Evolutionary conservation across 2,329 filamentous ascomycete genomes (phyloP).

Genomic region (Botryotinia globosa): DNA sequence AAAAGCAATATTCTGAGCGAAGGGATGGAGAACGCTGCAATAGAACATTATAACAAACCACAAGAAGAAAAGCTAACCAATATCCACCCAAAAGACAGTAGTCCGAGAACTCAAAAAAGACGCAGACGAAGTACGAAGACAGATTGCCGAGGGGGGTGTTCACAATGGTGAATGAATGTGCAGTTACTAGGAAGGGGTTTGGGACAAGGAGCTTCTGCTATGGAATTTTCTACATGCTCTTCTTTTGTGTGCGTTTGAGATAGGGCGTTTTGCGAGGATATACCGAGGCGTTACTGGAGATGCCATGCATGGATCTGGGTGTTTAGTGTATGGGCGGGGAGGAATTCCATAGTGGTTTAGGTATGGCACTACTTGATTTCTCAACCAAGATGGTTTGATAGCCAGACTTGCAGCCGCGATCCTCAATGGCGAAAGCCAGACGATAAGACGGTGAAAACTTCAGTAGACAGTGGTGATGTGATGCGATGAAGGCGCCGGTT

Average conservation of each 20-base stretch:
- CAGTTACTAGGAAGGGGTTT: too few species aligned
- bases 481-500: not conserved
- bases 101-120: slow-evolving; percentile 38
- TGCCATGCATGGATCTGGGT: not conserved
- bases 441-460: not conserved
- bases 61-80: not conserved
- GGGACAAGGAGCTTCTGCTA: not conserved
- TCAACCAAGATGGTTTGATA: not conserved
- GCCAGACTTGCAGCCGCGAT: not conserved
- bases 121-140: slow-evolving; percentile 32
- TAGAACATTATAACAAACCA: not conserved
- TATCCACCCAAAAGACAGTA: slow-evolving; percentile 30
- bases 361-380: not conserved
- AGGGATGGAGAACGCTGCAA: not conserved
- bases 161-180: not conserved
- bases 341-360: not conserved
- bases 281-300: not conserved
- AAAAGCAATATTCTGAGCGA: not conserved
- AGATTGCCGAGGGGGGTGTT: slow-evolving; percentile 11
- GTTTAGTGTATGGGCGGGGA: not conserved
- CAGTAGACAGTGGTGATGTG: not conserved
- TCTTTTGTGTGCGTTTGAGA: not conserved
- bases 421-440: not conserved
- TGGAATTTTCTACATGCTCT: not conserved
- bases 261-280: not conserved